Conservation (phyloP, 768 basidiomycete species). For the Leccinum imitatum region DNA sequence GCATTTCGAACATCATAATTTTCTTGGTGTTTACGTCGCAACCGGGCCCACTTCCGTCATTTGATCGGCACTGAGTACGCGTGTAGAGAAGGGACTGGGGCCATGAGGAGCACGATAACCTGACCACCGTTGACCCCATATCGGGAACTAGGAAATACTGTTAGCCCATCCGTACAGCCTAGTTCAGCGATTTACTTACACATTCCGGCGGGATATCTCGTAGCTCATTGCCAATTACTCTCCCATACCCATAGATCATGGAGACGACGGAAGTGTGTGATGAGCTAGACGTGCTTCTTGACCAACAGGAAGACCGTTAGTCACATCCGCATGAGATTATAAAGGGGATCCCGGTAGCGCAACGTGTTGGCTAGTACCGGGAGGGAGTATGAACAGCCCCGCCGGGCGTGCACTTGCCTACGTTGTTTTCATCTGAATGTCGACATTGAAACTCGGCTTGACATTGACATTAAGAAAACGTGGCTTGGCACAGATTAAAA, state of each 20-base stretch:
- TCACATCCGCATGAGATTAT: conserved; percentile 25
- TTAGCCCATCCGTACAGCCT: conserved; percentile 9
- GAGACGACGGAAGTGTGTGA: conserved; percentile 16
- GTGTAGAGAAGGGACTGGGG: conserved; percentile 27
- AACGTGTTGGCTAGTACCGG: conserved; percentile 25
- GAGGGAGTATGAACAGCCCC: conserved; percentile 26
- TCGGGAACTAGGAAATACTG: conserved; percentile 22
- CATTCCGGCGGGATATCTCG: conserved; percentile 29
- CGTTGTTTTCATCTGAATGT: conserved; percentile 19
- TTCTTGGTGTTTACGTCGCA: no score
- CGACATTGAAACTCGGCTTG: conserved; percentile 9
- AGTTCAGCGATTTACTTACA: conserved; percentile 20
- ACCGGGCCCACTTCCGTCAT: conserved; percentile 23
- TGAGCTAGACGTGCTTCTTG: conserved; percentile 15
- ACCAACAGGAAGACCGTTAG: conserved; percentile 15
- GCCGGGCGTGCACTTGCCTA: conserved; percentile 8
- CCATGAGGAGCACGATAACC: conserved; percentile 22
- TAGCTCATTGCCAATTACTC: conserved; percentile 32
- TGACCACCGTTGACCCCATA: conserved; percentile 35
- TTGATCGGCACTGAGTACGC: conserved; percentile 16
- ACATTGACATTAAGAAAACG: conserved; percentile 27
- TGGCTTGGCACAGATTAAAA: conserved; percentile 15
- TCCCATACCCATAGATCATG: conserved; percentile 24
- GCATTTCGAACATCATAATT: no score
- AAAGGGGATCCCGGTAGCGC: conserved; percentile 17